Percentiles rank a stretch among this genome's conserved stretches.
phyloP scores from a whole-genome alignment of 108 stramenopile genomes.

The Nitzschia palea region DNA sequence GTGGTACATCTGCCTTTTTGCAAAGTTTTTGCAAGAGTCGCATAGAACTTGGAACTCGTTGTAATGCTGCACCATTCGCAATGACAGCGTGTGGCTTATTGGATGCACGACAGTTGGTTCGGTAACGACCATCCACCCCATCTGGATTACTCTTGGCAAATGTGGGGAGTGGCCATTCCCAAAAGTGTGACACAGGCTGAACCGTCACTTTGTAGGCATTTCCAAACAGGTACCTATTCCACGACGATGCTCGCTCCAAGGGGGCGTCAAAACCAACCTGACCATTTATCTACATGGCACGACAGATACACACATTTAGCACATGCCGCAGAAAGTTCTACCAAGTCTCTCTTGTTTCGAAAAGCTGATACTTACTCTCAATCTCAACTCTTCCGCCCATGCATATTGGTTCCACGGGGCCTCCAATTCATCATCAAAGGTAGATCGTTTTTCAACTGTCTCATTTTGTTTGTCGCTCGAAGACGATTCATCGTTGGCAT shows the following conservation, averaged over 20 bases:
- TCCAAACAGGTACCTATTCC: slow-evolving; percentile 59
- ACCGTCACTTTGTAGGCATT: slow-evolving; percentile 50
- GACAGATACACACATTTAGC: too few relatives aligned
- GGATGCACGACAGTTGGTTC: slow-evolving; percentile 61
- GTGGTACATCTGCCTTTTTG: slow-evolving; percentile 71
- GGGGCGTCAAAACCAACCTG: slow-evolving; percentile 58
- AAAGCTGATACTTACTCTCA: slow-evolving; percentile 37
- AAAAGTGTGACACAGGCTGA: slow-evolving; percentile 36
- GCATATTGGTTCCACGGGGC: slow-evolving; percentile 91
- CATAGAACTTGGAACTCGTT: slow-evolving; percentile 77
- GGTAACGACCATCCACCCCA: slow-evolving; percentile 54
- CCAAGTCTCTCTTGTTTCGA: background rate
- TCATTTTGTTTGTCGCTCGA: slow-evolving; percentile 10
- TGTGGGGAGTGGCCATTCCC: slow-evolving; percentile 52
- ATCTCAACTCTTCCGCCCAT: slow-evolving; percentile 82
- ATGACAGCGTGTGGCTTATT: slow-evolving; percentile 89
- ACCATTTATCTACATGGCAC: slow-evolving; percentile 68
- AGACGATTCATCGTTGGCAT: slow-evolving; percentile 4
- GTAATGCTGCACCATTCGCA: slow-evolving; percentile 82
- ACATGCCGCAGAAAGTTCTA: too few relatives aligned
- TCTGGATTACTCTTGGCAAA: slow-evolving; percentile 45
- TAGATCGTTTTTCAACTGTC: slow-evolving; percentile 35
- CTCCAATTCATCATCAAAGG: slow-evolving; percentile 47
- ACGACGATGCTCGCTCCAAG: slow-evolving; percentile 45
- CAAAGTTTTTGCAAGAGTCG: slow-evolving; percentile 66